Evolutionary conservation across 805 yeast species (phyloP), one percentile per base, ranked within the genome.

Genomic region (Nadsonia fulvescens): DNA sequence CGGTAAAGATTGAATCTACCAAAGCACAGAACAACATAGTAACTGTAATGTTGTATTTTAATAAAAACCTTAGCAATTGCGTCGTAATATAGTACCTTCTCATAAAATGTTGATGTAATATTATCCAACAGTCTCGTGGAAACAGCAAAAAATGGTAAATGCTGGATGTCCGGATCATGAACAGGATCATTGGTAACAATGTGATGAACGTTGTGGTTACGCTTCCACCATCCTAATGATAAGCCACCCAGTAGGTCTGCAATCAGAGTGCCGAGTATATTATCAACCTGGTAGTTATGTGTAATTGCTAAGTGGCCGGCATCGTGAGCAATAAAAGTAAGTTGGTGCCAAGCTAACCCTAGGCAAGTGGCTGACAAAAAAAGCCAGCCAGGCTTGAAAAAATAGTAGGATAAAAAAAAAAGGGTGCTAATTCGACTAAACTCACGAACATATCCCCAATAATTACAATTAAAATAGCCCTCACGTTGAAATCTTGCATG

Each of bases 121-220:
- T 66, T 58, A 3, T 66, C 68, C 37, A 81, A 65, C 4, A 81
- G 53, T 34, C 75, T 55, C 1, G 76, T 59, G 29, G 82, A 70
- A 11, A 81, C 91, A 2, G 93, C 91, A 45, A 81, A 81, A 40
- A 81, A 81, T 1, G 94, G 94, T 35, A 81, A 48, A 50, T 81
- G 93, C 49, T 81, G 94, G 44, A 81, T 82, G 50, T 81, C 94
- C 0, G 94, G 94, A 42, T 81, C 94, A 44, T 82, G 93, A 2
- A 75, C 74, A 0, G 94, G 93, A 43, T 81, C 93, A 47, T 81
- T 81, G n/a, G 93, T 76, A 29, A 81, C 62, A 27, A 81, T 52
- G 46, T 81, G 94, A 49, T 81, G 94, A n/a, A 81, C 91, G 45
- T 81, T 81, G 50, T 81, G 94, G 48, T 77, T 81, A 27, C 83